Base-by-base conservation (phyloP, 148 eudicot species). In the Chenopodium berlandieri region DNA sequence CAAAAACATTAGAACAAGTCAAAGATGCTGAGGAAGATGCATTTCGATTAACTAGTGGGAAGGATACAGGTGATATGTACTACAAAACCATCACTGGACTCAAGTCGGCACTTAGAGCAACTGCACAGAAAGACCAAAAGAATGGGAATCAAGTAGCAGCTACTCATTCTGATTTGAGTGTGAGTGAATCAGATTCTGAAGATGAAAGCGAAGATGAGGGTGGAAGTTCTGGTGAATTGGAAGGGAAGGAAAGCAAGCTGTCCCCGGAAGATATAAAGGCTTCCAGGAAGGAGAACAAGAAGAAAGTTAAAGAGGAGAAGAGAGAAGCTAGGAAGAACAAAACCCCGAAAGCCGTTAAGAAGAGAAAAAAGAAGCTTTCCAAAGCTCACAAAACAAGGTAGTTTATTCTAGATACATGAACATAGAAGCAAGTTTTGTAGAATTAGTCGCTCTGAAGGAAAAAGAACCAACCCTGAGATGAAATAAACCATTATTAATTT, bases 281-380 rank as follows among this genome's bases (percentile, higher is more conserved):
- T 5, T 97, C 95, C 7, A 87, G 95, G 81, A 96, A 94, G 83
- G 95, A 91, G 83, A 91, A 96, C 87, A 96, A 96, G 92, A 96
- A 92, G 90, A 94, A 96, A 75, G 99, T 94, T 1, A 96, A 94
- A 88, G 98, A 96, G 87, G 97, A 92, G 87, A 91, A 96, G 86
- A 90, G 97, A 82, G 97, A 96, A 80, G 86, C 95, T 23, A 88
- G 99, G 56, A 94, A 96, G 88, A 91, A 81, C 44, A 96, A 96
- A 84, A 82, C 88, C 52, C 95, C 97, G 0, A 94, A 96, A 85
- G 95, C 97, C 3, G 80, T 87, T 64, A 96, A 96, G 89, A 96
- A 96, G 86, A 91, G 93, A 81, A 96, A 94, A 92, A 93, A 94
- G 86, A 96, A 96, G 88, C 83, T 96, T 86, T 89, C 99, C 0